These are phyloP conservation scores for Phytophthora ohioensis DNA, from an alignment of 352 stramenopile species.

Conservation along the genomic window DNA sequence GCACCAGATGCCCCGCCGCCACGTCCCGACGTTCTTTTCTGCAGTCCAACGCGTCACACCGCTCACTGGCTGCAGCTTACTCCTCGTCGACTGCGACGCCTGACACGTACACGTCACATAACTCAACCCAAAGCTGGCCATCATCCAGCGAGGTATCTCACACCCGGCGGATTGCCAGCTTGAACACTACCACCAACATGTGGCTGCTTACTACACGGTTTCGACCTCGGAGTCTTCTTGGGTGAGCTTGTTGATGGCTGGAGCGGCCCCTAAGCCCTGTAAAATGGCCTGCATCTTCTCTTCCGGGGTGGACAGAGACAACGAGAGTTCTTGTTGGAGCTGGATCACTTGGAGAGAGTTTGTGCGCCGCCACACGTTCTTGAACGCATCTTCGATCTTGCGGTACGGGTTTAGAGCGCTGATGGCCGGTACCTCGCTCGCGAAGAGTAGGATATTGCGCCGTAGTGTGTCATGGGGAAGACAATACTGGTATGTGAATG, in stretches of 20 bases:
- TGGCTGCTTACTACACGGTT: conserved; percentile 50
- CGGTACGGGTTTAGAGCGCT: conserved; percentile 85
- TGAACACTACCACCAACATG: no score
- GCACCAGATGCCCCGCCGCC: no score
- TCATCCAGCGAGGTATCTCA: no score
- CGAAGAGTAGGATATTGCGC: conserved; percentile 81
- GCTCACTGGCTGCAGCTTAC: no score
- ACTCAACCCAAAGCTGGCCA: no score
- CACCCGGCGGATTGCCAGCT: no score
- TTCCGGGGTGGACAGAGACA: conserved; percentile 56
- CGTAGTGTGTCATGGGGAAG: conserved; percentile 2
- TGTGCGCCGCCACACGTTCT: conserved; percentile 81
- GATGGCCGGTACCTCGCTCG: conserved; percentile 87
- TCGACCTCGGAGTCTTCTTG: conserved; percentile 57
- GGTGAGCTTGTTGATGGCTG: conserved; percentile 67
- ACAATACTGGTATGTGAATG: no score
- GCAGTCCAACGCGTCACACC: no score
- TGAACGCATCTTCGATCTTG: conserved; percentile 85
- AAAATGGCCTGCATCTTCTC: conserved; percentile 70
- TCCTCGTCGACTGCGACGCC: no score
- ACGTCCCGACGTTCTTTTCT: no score
- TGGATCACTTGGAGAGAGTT: conserved; percentile 64
- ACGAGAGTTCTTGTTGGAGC: conserved; percentile 57
- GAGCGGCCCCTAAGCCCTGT: conserved; percentile 54
- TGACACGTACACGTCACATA: no score